A percentile compares a stretch with the other conserved stretches of the same genome.
phyloP scores from a whole-genome alignment of 202 grass and related monocot genomes.

The Alloteropsis angusta region DNA sequence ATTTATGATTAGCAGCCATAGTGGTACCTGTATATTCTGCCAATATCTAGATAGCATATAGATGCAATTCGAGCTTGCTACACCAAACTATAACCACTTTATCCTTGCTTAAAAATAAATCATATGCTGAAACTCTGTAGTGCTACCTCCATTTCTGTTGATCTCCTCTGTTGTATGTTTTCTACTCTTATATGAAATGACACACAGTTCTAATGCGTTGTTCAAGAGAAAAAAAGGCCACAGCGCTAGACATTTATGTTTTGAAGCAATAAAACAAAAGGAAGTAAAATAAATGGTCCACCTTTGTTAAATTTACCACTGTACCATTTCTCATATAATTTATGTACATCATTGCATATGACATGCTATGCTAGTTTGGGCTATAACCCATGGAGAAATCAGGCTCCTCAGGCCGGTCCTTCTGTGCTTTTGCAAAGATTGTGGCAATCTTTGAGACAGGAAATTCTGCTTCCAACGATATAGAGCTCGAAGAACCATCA shows the following conservation, averaged over 20 bases:
- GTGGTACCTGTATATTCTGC: neutral
- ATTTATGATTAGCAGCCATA: neutral
- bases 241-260: neutral
- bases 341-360: neutral
- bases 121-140: neutral
- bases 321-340: neutral
- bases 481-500: conserved; percentile 5
- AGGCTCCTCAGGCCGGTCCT: conserved; percentile 7
- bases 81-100: neutral
- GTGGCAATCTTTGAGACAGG: conserved; percentile 23
- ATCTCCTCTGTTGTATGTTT: neutral
- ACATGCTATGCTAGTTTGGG: conserved; percentile 7
- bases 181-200: too few relatives aligned
- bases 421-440: conserved; percentile 25
- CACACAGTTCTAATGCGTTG: too few relatives aligned
- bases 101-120: neutral
- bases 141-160: neutral
- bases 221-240: too few relatives aligned
- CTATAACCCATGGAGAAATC: conserved; percentile 3
- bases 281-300: neutral
- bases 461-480: neutral
- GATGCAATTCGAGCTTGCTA: neutral
- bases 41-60: neutral
- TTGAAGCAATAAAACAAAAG: neutral
- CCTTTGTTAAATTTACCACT: neutral